Base-by-base conservation (phyloP, 2,329 filamentous ascomycete genomes). In the Hymenoscyphus infarciens region DNA sequence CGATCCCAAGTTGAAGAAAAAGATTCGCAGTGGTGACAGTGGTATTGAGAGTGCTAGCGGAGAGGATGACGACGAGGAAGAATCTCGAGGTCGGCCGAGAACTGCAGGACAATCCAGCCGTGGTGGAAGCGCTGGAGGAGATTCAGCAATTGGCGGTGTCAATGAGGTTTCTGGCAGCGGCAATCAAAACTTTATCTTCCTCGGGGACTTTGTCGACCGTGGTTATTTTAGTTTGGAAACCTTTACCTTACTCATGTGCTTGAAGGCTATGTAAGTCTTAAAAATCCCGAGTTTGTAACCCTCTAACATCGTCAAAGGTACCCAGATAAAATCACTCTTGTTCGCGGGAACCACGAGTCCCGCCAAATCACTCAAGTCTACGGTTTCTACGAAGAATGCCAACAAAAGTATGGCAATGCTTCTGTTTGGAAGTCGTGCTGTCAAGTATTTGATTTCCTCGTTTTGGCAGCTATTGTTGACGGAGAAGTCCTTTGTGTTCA, bases 1-100 rank as follows among this genome's bases (percentile, higher is more conserved):
- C 61, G 87, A 97, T 72, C 91, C 92, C 3, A 95, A 93, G 75
- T 80, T 95, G 56, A 89, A 88, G 78, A 92, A 90, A 80, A 96
- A 93, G 80, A 86, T 97, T 77, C 90, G 87, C 75, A 86, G 85
- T 69, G 82, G 81, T 16, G 85, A 81, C 31, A 74, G 72, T 57
- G 78, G 79, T 6, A 75, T 77, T 45, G 79, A 79, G 5, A 80
- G 77, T 5, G 82, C 80, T 38, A 80, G 77, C 56, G 81, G 78
- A 19, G 80, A 80, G 3, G 81, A 82, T 19, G 79, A 79, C 31
- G 78, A 77, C 7, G 81, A 80, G 79, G 57, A 83, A 81, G 63
- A 81, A 76, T 38, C 79, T 76, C 55, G 81, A 75, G 65, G 84
- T 77, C 64, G 81, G 72, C 66, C 75, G 73, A 61, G 77, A 71